These are phyloP conservation scores for Arthrobotrys sphaeroides DNA, from an alignment of 2,329 filamentous ascomycete species.

Conservation along the genomic window DNA sequence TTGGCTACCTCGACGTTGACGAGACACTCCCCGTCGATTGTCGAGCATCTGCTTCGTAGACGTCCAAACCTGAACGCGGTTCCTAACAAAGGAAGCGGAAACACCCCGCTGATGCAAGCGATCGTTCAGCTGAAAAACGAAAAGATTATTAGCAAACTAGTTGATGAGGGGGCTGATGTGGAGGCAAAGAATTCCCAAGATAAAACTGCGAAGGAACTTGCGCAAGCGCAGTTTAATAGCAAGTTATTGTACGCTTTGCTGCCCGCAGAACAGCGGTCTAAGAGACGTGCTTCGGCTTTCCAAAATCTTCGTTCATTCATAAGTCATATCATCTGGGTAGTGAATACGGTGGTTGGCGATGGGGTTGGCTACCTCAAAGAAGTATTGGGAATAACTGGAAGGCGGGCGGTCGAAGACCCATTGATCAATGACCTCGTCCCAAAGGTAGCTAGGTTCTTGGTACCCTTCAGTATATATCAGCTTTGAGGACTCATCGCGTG, in stretches of 20 bases:
- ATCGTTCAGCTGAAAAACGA: neutral
- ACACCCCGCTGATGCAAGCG: slow-evolving; percentile 1
- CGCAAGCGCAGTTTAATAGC: neutral
- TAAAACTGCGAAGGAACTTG: neutral
- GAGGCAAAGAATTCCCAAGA: neutral
- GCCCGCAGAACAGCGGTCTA: neutral
- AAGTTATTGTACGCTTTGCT: neutral
- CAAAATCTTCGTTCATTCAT: slow-evolving; percentile 1
- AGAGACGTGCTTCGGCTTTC: neutral
- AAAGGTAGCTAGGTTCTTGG: no score
- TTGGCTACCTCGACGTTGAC: neutral
- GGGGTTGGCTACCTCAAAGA: neutral
- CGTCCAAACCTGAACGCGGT: neutral
- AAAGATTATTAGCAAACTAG: neutral
- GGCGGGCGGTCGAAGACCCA: neutral
- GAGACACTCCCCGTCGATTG: neutral
- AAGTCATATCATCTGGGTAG: neutral
- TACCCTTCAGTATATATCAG: no score
- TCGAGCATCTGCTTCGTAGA: neutral
- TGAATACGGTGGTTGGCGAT: neutral
- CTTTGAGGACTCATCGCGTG: no score
- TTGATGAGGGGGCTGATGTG: neutral
- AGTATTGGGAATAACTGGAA: neutral
- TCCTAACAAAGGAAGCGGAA: neutral
- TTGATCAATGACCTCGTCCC: neutral